These are phyloP conservation scores for Balakata baccata DNA, from an alignment of 345 rosid species.

Conservation along the genomic window DNA sequence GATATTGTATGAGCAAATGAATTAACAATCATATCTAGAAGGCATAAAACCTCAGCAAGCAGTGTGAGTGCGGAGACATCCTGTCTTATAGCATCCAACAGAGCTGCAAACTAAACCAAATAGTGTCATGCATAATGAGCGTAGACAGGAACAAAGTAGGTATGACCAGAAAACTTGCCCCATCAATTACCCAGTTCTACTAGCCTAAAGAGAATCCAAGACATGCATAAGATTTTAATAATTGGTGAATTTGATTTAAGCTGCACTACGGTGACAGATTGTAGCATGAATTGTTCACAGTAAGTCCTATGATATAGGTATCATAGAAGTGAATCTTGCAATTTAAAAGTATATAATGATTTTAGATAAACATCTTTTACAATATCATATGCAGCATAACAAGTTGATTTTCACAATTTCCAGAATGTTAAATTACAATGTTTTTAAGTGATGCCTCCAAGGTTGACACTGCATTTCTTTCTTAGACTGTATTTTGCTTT, in stretches of 20 bases:
- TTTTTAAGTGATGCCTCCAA: not conserved
- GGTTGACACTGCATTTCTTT: not conserved
- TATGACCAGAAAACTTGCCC: not conserved
- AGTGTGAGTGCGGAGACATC: slow-evolving; percentile 71
- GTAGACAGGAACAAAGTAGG: not conserved
- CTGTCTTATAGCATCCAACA: slow-evolving; percentile 75
- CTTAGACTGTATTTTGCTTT: not conserved
- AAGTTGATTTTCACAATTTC: not conserved
- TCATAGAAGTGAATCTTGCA: not conserved
- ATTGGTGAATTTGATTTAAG: not conserved
- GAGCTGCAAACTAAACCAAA: slow-evolving; percentile 49
- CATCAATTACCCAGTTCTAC: not conserved
- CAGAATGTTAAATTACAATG: not conserved
- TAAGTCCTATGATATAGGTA: not conserved
- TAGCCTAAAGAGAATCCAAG: not conserved
- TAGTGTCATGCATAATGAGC: not conserved
- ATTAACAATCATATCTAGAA: slow-evolving; percentile 91
- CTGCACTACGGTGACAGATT: not conserved
- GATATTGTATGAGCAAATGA: slow-evolving; percentile 89
- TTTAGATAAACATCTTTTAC: not conserved
- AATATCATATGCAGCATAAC: slow-evolving; percentile 1
- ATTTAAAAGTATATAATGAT: not conserved
- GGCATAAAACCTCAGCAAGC: slow-evolving; percentile 91
- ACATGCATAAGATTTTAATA: not conserved
- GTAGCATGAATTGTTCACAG: not conserved